phyloP scores from a whole-genome alignment of 2,329 filamentous ascomycete species.

The Salinomyces thailandicus region DNA sequence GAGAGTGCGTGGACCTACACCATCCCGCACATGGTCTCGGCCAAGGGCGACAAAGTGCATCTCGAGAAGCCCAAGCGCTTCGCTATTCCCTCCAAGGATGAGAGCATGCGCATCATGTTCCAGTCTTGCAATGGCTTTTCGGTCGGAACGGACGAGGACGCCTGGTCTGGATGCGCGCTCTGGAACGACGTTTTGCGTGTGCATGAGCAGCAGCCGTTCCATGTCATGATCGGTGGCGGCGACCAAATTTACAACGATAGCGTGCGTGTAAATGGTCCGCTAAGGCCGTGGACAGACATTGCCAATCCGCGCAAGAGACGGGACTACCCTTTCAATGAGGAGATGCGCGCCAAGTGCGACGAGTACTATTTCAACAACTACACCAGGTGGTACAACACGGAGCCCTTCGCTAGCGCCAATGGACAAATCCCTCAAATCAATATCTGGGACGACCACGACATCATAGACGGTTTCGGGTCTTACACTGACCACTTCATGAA shows the following conservation, averaged over 20 bases:
- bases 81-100: slow-evolving; percentile 46
- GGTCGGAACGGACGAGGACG: slow-evolving; percentile 53
- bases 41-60: slow-evolving; percentile 11
- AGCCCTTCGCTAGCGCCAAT: slow-evolving; percentile 50
- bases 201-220: slow-evolving; percentile 50
- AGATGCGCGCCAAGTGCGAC: slow-evolving; percentile 49
- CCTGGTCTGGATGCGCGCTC: slow-evolving; percentile 48
- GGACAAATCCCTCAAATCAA: slow-evolving; percentile 54
- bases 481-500: slow-evolving; percentile 59
- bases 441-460: slow-evolving; percentile 57
- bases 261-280: slow-evolving; percentile 72
- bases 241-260: slow-evolving; percentile 75
- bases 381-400: slow-evolving; percentile 57
- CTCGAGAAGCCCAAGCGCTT: slow-evolving; percentile 37
- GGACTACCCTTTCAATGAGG: slow-evolving; percentile 54
- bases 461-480: slow-evolving; percentile 55
- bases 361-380: slow-evolving; percentile 54
- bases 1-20: slow-evolving; percentile 73
- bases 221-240: slow-evolving; percentile 74
- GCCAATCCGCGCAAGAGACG: slow-evolving; percentile 50
- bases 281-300: slow-evolving; percentile 56
- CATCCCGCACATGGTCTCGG: slow-evolving; percentile 50
- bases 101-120: slow-evolving; percentile 61
- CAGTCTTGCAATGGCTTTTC: slow-evolving; percentile 61
- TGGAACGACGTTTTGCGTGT: slow-evolving; percentile 56